phyloP scores from a whole-genome alignment of 495 filamentous ascomycete species.

The Penicillium verhagenii region DNA sequence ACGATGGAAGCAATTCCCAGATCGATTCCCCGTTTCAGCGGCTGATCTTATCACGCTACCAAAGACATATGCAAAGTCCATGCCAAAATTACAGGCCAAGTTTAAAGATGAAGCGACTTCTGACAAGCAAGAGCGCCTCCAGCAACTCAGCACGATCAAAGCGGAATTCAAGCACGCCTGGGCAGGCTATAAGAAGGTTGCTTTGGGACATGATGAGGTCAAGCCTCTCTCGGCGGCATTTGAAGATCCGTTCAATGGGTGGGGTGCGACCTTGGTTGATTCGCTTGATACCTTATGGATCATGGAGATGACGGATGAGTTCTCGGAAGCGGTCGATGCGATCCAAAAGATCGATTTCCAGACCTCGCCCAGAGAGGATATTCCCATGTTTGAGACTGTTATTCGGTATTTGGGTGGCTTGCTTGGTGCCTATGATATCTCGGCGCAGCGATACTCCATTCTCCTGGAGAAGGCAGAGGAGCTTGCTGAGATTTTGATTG shows the following conservation, averaged over 20 bases:
- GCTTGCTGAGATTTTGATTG: slow-evolving; percentile 84
- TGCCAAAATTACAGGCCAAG: slow-evolving; percentile 73
- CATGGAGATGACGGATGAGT: slow-evolving; percentile 87
- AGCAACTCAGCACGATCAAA: slow-evolving; percentile 62
- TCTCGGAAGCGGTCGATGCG: slow-evolving; percentile 76
- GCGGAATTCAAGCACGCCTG: slow-evolving; percentile 71
- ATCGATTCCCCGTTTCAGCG: slow-evolving; percentile 71
- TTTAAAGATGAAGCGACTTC: slow-evolving; percentile 64
- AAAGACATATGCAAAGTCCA: slow-evolving; percentile 60
- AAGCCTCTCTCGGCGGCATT: slow-evolving; percentile 60
- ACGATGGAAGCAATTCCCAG: slow-evolving; percentile 69
- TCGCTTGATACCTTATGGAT: slow-evolving; percentile 95
- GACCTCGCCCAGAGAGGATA: slow-evolving; percentile 59
- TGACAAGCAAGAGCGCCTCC: slow-evolving; percentile 59
- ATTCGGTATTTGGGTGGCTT: slow-evolving; percentile 86
- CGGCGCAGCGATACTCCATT: slow-evolving; percentile 62
- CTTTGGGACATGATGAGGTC: slow-evolving; percentile 80
- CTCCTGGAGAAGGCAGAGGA: slow-evolving; percentile 86
- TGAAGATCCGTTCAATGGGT: slow-evolving; percentile 82
- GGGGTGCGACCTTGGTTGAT: slow-evolving; percentile 94
- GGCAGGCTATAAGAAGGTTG: slow-evolving; percentile 68
- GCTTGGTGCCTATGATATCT: slow-evolving; percentile 79
- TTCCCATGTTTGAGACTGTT: slow-evolving; percentile 82
- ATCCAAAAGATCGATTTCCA: slow-evolving; percentile 89
- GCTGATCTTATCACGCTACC: slow-evolving; percentile 74